A percentile compares a stretch with the other conserved stretches of the same genome.
These are phyloP conservation scores for Nannizziopsis arthrosporioides DNA, from an alignment of 2,329 filamentous ascomycete species.

Conservation along the genomic window DNA sequence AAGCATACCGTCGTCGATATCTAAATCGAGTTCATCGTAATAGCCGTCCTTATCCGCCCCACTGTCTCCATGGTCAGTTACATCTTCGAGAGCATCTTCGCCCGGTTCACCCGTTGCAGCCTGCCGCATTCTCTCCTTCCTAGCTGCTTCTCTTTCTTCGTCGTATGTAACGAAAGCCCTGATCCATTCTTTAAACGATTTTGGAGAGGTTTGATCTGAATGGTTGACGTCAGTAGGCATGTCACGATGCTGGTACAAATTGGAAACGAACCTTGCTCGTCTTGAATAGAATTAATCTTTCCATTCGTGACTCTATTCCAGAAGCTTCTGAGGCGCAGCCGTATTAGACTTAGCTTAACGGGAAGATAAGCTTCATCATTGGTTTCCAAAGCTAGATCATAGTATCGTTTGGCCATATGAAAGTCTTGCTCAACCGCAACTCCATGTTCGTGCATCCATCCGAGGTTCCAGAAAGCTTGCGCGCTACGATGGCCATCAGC, in stretches of 20 bases:
- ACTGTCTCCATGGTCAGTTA: constrained; percentile 12
- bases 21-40: constrained; percentile 49
- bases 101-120: constrained; percentile 39
- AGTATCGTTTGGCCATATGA: constrained; percentile 91
- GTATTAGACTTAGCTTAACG: constrained; percentile 76
- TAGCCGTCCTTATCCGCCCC: constrained; percentile 34
- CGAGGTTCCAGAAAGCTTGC: constrained; percentile 91
- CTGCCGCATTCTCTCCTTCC: constrained; percentile 41
- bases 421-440: constrained; percentile 88
- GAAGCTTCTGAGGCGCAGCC: constrained; percentile 71
- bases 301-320: constrained; percentile 92
- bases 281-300: constrained; percentile 81
- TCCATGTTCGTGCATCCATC: constrained; percentile 99
- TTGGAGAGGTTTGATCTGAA: constrained; percentile 56
- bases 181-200: constrained; percentile 77
- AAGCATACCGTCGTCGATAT: constrained; percentile 64
- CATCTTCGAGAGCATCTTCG: constrained; percentile 11
- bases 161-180: constrained; percentile 69
- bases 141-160: constrained; percentile 52
- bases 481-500: constrained; percentile 85
- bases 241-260: background rate
- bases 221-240: background rate
- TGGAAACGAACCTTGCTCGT: constrained; percentile 60
- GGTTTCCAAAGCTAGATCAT: constrained; percentile 81
- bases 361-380: constrained; percentile 91